Percentiles rank a stretch among this genome's conserved stretches.
Conservation (phyloP, 1,284 basidiomycete genomes). For the Moesziomyces antarcticus region DNA sequence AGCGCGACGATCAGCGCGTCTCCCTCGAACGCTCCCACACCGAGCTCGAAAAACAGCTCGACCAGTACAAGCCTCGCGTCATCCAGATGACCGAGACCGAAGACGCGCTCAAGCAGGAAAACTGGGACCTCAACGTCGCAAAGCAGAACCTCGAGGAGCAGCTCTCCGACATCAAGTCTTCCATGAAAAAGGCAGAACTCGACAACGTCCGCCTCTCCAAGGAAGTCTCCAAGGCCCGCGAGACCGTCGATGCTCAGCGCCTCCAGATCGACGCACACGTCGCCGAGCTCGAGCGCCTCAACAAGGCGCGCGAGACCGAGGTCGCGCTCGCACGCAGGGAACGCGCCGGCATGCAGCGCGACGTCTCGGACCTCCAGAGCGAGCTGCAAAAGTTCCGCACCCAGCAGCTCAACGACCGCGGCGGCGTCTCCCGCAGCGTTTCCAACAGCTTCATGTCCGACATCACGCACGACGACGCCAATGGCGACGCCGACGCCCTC, state of each 20-base stretch:
- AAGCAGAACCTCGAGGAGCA: slow-evolving; percentile 86
- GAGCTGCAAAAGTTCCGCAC: slow-evolving; percentile 71
- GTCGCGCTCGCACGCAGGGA: slow-evolving; percentile 88
- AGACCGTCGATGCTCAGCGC: slow-evolving; percentile 84
- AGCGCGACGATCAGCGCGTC: slow-evolving; percentile 55
- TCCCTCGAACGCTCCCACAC: slow-evolving; percentile 41
- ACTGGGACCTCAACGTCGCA: slow-evolving; percentile 96
- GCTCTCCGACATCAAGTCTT: slow-evolving; percentile 76
- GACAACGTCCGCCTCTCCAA: slow-evolving; percentile 85
- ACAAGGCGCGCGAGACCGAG: slow-evolving; percentile 89
- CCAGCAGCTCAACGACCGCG: slow-evolving; percentile 39
- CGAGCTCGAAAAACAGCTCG: slow-evolving; percentile 58
- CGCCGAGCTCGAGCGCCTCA: slow-evolving; percentile 77
- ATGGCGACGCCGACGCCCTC: slow-evolving; percentile 33
- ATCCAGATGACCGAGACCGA: slow-evolving; percentile 57
- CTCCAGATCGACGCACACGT: slow-evolving; percentile 83
- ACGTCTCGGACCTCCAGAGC: slow-evolving; percentile 89
- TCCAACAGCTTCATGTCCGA: slow-evolving; percentile 54
- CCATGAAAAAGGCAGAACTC: slow-evolving; percentile 78
- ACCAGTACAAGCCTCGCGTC: slow-evolving; percentile 57
- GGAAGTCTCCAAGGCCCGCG: slow-evolving; percentile 78
- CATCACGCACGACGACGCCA: slow-evolving; percentile 28
- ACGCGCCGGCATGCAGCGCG: slow-evolving; percentile 85
- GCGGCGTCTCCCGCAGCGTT: slow-evolving; percentile 41
- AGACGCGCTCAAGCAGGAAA: slow-evolving; percentile 91